Conservation (phyloP, 75 land plant species). For the Pinus taeda region DNA sequence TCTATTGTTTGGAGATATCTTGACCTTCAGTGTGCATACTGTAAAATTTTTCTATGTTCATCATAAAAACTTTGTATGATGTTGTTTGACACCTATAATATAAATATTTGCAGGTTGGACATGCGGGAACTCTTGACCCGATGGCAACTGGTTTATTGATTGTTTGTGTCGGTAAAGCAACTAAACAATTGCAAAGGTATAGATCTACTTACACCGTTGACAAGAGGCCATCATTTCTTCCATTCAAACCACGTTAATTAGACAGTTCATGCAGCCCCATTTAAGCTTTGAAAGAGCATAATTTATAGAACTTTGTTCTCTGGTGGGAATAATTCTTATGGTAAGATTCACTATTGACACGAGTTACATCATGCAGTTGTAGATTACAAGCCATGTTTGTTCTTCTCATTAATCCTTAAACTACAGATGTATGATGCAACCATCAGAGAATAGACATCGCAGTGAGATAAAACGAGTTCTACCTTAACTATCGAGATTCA, state of each 20-base stretch:
- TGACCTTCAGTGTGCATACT: neutral
- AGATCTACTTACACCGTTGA: neutral
- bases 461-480: no score
- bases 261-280: neutral
- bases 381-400: no score
- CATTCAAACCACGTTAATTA: neutral
- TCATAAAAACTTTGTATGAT: neutral
- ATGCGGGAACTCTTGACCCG: conserved; percentile 98
- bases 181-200: conserved; percentile 88
- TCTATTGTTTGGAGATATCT: neutral
- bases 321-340: no score
- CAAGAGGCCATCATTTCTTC: neutral
- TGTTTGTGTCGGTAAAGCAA: conserved; percentile 98
- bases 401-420: no score
- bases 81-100: neutral
- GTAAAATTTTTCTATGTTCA: neutral
- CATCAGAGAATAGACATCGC: no score
- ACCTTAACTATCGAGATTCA: no score
- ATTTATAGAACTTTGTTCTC: neutral
- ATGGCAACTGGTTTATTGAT: conserved; percentile 97
- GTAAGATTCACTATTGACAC: no score
- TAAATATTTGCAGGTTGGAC: conserved; percentile 73
- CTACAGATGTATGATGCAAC: no score
- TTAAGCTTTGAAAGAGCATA: neutral
- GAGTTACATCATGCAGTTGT: no score